Evolutionary conservation across 495 filamentous ascomycete species (phyloP), one percentile per base, ranked within the genome.

Genomic region (Haplographium delicatum): DNA sequence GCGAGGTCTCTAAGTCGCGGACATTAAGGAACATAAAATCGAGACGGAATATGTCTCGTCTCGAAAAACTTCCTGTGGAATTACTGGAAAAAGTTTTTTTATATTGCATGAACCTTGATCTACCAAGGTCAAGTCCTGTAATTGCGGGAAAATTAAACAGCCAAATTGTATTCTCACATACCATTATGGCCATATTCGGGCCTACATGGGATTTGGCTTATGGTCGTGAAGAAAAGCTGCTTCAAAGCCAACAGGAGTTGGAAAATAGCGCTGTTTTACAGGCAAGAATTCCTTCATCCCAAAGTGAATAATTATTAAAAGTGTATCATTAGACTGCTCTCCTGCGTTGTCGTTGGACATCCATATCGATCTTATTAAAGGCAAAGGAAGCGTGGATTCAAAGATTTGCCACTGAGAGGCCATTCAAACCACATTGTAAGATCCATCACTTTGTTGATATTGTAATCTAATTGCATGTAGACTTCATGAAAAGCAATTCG

Each of bases 51-150:
- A 58, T 70, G 37, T 73, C 71, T 4, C 50, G 45, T 15, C 62
- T 82, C 4, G 79, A 81, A 55, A 53, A 56, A 9, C 62, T 82
- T 1, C 79, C 77, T 1, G 67, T 69, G 1, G 79, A 82, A 51
- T 46, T 82, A 7, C 62, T 82, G 26, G 71, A 80, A 57, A 59
- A 65, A 42, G 75, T 81, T 27, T 81, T 79, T 40, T 62, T 79
- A 13, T 61, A 73, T 39, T 65, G 71, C 18, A 42, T 74, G 52
- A 77, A 81, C 47, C 33, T 72, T 18, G 69, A 70, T 25, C 58
- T 82, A 4, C 69, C 75, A 6, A 63, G 67, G 15, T 62, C 70
- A 4, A 63, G 61, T 35, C 58, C 54, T 7, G 39, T 59, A 15
- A 55, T 63, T 28, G 48, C 45, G 25, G 53, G 51, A 23, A 60